These are phyloP conservation scores for Castanopsis chinensis DNA, from an alignment of 306 rosid genomes.

Conservation along the genomic window DNA sequence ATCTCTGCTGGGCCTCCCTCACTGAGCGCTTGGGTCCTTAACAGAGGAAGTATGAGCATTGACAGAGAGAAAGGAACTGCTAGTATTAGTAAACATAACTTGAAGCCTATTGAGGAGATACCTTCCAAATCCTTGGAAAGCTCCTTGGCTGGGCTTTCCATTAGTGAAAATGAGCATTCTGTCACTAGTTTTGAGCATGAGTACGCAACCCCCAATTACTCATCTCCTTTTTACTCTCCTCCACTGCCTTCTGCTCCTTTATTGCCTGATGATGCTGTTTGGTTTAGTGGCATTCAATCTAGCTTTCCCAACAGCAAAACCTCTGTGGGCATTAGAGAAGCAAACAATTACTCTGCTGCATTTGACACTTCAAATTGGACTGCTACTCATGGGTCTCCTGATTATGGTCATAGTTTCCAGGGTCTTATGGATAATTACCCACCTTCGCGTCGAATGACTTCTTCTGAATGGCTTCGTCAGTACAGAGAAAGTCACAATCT, in stretches of 20 bases:
- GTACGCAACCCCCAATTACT: slow-evolving; percentile 27
- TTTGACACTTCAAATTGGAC: slow-evolving; percentile 53
- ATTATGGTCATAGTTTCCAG: slow-evolving; percentile 41
- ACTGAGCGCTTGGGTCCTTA: slow-evolving; percentile 89
- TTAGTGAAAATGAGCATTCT: slow-evolving; percentile 37
- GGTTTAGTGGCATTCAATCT: slow-evolving; percentile 50
- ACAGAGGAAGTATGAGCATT: slow-evolving; percentile 40
- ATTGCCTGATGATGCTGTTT: slow-evolving; percentile 68
- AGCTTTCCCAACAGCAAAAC: slow-evolving; percentile 26
- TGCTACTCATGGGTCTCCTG: slow-evolving; percentile 39
- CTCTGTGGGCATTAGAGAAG: slow-evolving; percentile 11
- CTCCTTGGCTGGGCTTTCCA: slow-evolving; percentile 44
- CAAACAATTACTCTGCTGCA: slow-evolving; percentile 23
- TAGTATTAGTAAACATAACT: slow-evolving; percentile 37
- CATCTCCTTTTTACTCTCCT: slow-evolving; percentile 52
- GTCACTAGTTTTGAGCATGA: slow-evolving; percentile 10
- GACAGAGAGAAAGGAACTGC: slow-evolving; percentile 40
- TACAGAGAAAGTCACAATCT: slow-evolving; percentile 57
- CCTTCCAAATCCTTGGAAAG: slow-evolving; percentile 42
- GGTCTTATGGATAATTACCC: slow-evolving; percentile 38
- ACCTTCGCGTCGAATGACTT: slow-evolving; percentile 66
- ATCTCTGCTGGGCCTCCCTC: slow-evolving; percentile 88
- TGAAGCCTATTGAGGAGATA: slow-evolving; percentile 66
- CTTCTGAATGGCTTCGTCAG: slow-evolving; percentile 97
- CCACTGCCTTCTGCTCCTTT: slow-evolving; percentile 93